phyloP scores from a whole-genome alignment of 495 filamentous ascomycete genomes.

The Parmelia sp. region DNA sequence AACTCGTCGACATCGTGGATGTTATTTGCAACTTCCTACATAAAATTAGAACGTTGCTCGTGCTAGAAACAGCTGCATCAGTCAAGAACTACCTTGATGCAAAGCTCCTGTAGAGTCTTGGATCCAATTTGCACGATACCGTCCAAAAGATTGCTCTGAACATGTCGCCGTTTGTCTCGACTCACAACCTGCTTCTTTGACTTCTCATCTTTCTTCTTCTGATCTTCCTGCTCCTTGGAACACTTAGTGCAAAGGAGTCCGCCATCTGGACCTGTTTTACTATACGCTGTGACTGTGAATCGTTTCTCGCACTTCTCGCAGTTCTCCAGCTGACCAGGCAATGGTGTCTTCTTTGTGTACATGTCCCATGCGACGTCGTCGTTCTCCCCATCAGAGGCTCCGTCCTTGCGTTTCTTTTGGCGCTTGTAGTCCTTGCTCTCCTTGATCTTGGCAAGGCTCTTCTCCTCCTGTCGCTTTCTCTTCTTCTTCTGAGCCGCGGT shows the following conservation, averaged over 20 bases:
- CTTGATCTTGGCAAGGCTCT: conserved; percentile 69
- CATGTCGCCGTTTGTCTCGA: conserved; percentile 55
- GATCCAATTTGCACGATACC: conserved; percentile 63
- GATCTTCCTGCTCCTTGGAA: conserved; percentile 65
- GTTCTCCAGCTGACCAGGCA: conserved; percentile 81
- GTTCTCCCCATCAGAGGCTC: conserved; percentile 41
- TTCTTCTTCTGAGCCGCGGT: conserved; percentile 53
- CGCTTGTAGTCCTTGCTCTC: conserved; percentile 63
- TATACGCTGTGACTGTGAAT: conserved; percentile 91
- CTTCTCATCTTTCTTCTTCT: conserved; percentile 52
- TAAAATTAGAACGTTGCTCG: conserved; percentile 10
- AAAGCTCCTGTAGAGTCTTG: conserved; percentile 66
- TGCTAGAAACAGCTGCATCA: neutral
- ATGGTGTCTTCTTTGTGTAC: conserved; percentile 55
- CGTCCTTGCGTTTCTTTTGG: conserved; percentile 46
- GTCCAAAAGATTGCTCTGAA: conserved; percentile 73
- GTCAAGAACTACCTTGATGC: conserved; percentile 53
- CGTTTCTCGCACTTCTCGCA: conserved; percentile 80
- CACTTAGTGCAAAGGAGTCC: conserved; percentile 81
- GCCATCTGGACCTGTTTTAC: conserved; percentile 69
- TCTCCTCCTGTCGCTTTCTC: conserved; percentile 54
- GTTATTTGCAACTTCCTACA: conserved; percentile 67
- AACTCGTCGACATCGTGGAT: conserved; percentile 77
- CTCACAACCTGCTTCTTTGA: conserved; percentile 49
- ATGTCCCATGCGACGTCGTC: conserved; percentile 46